These are phyloP conservation scores for Solanum habrochaites DNA, from an alignment of 257 asterid species.

Conservation along the genomic window DNA sequence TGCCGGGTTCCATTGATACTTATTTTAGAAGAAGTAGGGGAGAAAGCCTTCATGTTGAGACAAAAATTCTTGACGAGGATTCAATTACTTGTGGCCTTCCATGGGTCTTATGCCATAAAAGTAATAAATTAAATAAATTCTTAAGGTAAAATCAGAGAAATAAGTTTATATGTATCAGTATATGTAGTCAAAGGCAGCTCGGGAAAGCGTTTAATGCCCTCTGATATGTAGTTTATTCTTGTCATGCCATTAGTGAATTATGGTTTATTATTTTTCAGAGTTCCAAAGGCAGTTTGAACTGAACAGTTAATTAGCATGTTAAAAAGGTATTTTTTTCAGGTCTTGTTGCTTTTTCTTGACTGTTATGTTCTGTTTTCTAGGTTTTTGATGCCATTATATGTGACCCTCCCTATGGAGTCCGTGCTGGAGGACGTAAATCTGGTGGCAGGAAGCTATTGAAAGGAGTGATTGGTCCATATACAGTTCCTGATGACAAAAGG, in stretches of 20 bases:
- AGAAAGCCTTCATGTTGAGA: neutral
- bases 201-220: neutral
- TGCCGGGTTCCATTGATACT: neutral
- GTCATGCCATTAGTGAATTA: neutral
- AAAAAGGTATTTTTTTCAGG: neutral
- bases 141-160: neutral
- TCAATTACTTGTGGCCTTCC: neutral
- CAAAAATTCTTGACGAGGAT: neutral
- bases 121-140: neutral
- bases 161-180: neutral
- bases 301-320: neutral
- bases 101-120: neutral
- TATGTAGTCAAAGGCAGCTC: neutral
- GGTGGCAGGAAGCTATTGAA: slow-evolving; percentile 99
- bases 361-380: slow-evolving; percentile 22
- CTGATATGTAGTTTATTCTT: neutral
- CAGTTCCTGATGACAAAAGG: slow-evolving; percentile 86
- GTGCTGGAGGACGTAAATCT: slow-evolving; percentile 99
- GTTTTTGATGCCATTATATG: slow-evolving; percentile 91
- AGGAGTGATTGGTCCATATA: slow-evolving; percentile 74
- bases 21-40: neutral
- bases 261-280: neutral
- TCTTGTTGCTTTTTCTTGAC: neutral
- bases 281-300: neutral
- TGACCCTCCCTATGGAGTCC: slow-evolving; percentile 98